These are phyloP conservation scores for Scedosporium minutisporum DNA, from an alignment of 2,329 filamentous ascomycete species.

Conservation along the genomic window DNA sequence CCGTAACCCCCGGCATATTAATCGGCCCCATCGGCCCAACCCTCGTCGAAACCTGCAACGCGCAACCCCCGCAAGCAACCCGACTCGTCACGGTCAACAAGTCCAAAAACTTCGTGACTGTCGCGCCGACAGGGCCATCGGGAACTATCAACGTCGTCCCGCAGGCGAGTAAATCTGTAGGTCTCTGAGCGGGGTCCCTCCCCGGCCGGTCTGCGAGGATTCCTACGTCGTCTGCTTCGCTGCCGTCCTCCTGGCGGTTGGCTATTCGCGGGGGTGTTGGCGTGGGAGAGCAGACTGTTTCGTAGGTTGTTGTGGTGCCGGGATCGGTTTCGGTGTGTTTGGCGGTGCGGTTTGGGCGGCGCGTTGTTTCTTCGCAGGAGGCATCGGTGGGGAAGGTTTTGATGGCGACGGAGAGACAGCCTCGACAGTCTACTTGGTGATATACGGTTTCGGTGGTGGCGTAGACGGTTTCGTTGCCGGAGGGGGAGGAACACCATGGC, in stretches of 20 bases:
- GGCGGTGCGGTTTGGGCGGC: constrained; percentile 6
- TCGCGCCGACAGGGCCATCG: neutral
- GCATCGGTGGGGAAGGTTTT: constrained; percentile 11
- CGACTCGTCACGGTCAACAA: constrained; percentile 4
- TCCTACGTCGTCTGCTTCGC: neutral
- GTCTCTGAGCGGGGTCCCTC: neutral
- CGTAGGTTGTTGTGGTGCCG: constrained; percentile 15
- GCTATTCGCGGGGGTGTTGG: neutral
- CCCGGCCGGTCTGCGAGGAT: neutral
- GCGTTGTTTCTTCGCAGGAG: constrained; percentile 17
- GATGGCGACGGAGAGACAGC: constrained; percentile 18
- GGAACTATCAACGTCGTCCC: constrained; percentile 2
- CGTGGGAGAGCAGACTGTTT: constrained; percentile 17
- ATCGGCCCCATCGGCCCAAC: constrained; percentile 2
- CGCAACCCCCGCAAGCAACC: neutral
- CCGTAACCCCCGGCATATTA: neutral
- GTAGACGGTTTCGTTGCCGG: constrained; percentile 15
- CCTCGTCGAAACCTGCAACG: neutral
- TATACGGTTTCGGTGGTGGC: constrained; percentile 17
- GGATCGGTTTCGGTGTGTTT: constrained; percentile 11
- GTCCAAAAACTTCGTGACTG: constrained; percentile 5
- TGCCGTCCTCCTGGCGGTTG: neutral
- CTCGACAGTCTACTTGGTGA: constrained; percentile 20
- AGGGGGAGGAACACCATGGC: constrained; percentile 15
- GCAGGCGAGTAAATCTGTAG: neutral